Evolutionary conservation across 495 filamentous ascomycete genomes (phyloP), one percentile per base, ranked within the genome.

Genomic region (Xeromyces bisporus): DNA sequence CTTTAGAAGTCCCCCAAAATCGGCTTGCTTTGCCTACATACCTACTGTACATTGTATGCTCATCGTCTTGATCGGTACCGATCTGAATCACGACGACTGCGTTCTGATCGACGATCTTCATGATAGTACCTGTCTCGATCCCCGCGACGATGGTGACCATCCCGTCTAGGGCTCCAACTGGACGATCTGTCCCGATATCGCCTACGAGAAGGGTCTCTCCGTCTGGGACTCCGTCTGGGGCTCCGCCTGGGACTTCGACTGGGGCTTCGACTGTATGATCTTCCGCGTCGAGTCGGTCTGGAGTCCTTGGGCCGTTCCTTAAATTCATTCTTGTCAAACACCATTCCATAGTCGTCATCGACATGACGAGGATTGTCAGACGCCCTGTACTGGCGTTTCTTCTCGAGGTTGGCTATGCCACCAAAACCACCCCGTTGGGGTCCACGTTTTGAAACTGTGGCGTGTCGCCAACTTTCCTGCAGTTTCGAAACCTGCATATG

Each of bases 401-500:
- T 83, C 58, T 96, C 85, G 28, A 97, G 56, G 36, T 73, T 68
- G 23, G 71, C 71, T 12, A 93, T 77, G 31, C 89, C 89, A 36
- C 91, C 89, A 60, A 92, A 96, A 9, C 85, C 85, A 21, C 87
- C 87, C 37, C 62, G 65, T 34, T 68, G 62, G 32, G 60, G 62
- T 38, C 67, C 67, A 18, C 89, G 68, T 58, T 91, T 94, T 8
- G 66, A 63, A 47, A 91, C 89, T n/a, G 84, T 91, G 21, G 77
- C 71, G 34, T 66, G 77, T 31, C 91, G 69, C 89, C 89, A 97
- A 13, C 71, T 74, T 32, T 93, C 80, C n/a, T 81, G 82, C 14
- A 97, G 48, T 48, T 80, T 82, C 20, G 79, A 86, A 13, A 82
- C 70, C 70, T 75, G 32, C 35, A 16, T 12, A 16, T 11, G 28